Conservation (phyloP, 108 stramenopile genomes). For the Nitzschia sp. region DNA sequence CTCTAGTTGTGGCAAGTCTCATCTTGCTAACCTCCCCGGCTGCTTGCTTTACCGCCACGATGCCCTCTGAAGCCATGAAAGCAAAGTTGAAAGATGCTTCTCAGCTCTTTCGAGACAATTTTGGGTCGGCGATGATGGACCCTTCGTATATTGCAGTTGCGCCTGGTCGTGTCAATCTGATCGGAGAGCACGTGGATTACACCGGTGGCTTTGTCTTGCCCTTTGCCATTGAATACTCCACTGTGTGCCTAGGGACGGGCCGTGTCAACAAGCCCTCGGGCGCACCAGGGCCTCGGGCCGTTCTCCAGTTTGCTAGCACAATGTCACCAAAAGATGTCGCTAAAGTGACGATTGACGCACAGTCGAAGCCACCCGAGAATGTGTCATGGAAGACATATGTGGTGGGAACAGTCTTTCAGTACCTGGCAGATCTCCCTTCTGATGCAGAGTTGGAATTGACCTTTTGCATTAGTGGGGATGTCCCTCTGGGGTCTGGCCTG, state of each 20-base stretch:
- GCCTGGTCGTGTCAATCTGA: constrained; percentile 88
- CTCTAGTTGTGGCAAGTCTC: no score
- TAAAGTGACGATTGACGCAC: constrained; percentile 42
- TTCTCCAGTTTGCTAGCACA: constrained; percentile 52
- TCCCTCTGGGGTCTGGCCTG: constrained; percentile 90
- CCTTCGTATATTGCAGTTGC: constrained; percentile 46
- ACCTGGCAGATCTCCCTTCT: constrained; percentile 63
- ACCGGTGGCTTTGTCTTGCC: constrained; percentile 95
- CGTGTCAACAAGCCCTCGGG: not conserved
- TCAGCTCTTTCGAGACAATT: not conserved
- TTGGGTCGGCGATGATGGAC: not conserved
- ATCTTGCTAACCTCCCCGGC: no score
- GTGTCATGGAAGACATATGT: constrained; percentile 90
- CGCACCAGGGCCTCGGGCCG: not conserved
- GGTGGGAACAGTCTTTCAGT: constrained; percentile 85
- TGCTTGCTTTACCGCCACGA: not conserved
- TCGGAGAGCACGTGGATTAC: constrained; percentile 98
- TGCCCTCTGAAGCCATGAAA: not conserved
- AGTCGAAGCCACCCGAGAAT: constrained; percentile 56
- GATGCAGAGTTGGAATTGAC: constrained; percentile 53
- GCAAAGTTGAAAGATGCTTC: not conserved
- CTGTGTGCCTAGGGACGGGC: constrained; percentile 74
- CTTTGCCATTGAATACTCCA: constrained; percentile 83
- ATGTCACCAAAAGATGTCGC: constrained; percentile 43
- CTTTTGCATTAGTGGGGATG: constrained; percentile 78